These are phyloP conservation scores for Corinectria fuckeliana DNA, from an alignment of 2,329 filamentous ascomycete genomes.

Conservation along the genomic window DNA sequence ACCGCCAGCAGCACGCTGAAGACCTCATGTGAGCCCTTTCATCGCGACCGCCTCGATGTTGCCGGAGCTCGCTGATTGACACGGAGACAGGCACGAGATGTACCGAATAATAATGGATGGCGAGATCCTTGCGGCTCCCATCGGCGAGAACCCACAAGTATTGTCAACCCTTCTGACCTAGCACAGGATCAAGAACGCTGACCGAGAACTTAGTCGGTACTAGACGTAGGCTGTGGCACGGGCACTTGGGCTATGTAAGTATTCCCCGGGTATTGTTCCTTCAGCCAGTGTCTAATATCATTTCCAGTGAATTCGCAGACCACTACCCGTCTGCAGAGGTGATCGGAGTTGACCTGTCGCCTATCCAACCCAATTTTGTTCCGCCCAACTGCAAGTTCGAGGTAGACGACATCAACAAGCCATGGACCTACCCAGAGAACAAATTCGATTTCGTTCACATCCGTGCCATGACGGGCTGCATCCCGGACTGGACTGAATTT, in stretches of 20 bases:
- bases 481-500: conserved; percentile 59
- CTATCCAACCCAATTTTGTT: conserved; percentile 62
- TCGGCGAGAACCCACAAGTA: conserved; percentile 38
- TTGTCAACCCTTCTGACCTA: background rate
- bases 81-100: conserved; percentile 32
- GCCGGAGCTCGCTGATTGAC: background rate
- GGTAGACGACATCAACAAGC: conserved; percentile 65
- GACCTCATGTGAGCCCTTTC: conserved; percentile 27
- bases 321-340: conserved; percentile 53
- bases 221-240: conserved; percentile 47
- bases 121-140: conserved; percentile 43
- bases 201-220: conserved; percentile 19
- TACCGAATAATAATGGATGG: conserved; percentile 40
- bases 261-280: background rate
- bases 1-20: conserved; percentile 38
- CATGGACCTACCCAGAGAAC: conserved; percentile 53
- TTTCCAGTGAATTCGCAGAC: conserved; percentile 42
- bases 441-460: conserved; percentile 66
- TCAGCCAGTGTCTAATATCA: background rate
- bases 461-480: conserved; percentile 59
- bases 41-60: accelerated
- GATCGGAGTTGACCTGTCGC: too few species aligned
- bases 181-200: accelerated
- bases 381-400: conserved; percentile 69
- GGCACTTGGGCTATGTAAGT: conserved; percentile 47